Percentiles rank a stretch among this genome's conserved stretches.
Conservation (phyloP, 495 filamentous ascomycete genomes). For the Haplographium delicatum region DNA sequence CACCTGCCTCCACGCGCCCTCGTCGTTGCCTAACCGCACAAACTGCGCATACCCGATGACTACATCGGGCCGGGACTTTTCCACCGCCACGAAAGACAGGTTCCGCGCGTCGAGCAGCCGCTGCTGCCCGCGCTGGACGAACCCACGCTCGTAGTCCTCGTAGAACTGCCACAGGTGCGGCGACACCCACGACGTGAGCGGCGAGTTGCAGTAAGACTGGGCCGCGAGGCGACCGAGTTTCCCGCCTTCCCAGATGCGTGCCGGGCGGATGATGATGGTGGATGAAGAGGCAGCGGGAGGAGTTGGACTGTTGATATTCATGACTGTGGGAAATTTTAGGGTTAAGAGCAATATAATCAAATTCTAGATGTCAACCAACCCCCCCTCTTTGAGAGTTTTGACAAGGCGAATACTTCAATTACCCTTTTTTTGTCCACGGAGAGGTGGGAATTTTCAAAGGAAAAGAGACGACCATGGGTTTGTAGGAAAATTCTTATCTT, state of each 20-base stretch:
- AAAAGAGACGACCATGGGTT: no score
- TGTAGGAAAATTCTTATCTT: no score
- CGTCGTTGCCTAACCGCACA: conserved; percentile 17
- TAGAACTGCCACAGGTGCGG: conserved; percentile 11
- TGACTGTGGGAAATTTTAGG: no score
- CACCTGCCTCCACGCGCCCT: conserved; percentile 8
- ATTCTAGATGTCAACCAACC: no score
- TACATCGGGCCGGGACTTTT: not conserved
- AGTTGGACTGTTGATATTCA: not conserved
- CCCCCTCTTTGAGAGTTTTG: no score
- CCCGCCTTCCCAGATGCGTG: not conserved
- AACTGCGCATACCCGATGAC: conserved; percentile 17
- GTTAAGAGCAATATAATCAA: no score
- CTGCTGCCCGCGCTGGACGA: not conserved
- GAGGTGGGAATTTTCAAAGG: no score
- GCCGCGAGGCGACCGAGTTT: conserved; percentile 15
- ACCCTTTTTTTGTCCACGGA: no score
- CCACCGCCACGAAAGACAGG: conserved; percentile 10
- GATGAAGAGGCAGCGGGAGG: not conserved
- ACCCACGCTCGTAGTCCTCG: conserved; percentile 5
- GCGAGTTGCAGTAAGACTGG: conserved; percentile 9
- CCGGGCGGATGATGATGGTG: conserved; percentile 15
- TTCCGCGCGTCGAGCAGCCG: conserved; percentile 10
- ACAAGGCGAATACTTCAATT: no score
- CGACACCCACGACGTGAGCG: conserved; percentile 7